Percentiles rank a stretch among this genome's conserved stretches.
These are phyloP conservation scores for Cryptococcus sp. DNA, from an alignment of 1,284 basidiomycete species.

Conservation along the genomic window DNA sequence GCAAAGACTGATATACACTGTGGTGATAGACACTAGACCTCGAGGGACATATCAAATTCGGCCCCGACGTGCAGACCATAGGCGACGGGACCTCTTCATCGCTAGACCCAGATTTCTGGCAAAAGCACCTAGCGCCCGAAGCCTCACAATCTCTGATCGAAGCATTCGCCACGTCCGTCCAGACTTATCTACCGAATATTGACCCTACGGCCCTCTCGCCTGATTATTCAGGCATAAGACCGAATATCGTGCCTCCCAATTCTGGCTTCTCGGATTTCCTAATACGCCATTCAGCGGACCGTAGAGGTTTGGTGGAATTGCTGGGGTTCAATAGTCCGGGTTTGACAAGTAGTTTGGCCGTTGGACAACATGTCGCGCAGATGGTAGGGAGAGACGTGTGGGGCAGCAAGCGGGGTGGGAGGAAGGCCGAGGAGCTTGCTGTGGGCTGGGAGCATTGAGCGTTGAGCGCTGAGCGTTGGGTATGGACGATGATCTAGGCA, in stretches of 20 bases:
- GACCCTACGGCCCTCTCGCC: slow-evolving; percentile 67
- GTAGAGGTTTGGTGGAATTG: slow-evolving; percentile 53
- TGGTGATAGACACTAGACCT: slow-evolving; percentile 70
- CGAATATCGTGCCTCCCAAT: slow-evolving; percentile 76
- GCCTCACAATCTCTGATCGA: slow-evolving; percentile 60
- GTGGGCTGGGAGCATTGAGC: slow-evolving; percentile 28
- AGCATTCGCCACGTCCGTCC: slow-evolving; percentile 65
- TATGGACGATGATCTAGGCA: too few species aligned
- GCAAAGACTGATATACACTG: neutral
- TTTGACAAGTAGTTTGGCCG: slow-evolving; percentile 57
- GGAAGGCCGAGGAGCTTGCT: slow-evolving; percentile 20
- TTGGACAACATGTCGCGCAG: slow-evolving; percentile 56
- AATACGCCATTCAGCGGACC: slow-evolving; percentile 45
- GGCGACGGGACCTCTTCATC: slow-evolving; percentile 59
- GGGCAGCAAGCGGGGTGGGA: slow-evolving; percentile 3
- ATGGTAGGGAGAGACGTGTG: slow-evolving; percentile 51
- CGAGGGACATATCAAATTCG: slow-evolving; percentile 84
- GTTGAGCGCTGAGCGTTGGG: too few species aligned
- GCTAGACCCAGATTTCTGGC: slow-evolving; percentile 73
- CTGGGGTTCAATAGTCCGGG: slow-evolving; percentile 60
- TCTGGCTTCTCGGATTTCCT: slow-evolving; percentile 82
- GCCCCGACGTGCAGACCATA: slow-evolving; percentile 91
- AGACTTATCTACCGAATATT: slow-evolving; percentile 72
- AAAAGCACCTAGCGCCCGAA: slow-evolving; percentile 65
- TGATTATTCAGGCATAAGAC: slow-evolving; percentile 89